These are phyloP conservation scores for Paramecium biaurelia DNA, from an alignment of 73 alveolate species.

Conservation along the genomic window DNA sequence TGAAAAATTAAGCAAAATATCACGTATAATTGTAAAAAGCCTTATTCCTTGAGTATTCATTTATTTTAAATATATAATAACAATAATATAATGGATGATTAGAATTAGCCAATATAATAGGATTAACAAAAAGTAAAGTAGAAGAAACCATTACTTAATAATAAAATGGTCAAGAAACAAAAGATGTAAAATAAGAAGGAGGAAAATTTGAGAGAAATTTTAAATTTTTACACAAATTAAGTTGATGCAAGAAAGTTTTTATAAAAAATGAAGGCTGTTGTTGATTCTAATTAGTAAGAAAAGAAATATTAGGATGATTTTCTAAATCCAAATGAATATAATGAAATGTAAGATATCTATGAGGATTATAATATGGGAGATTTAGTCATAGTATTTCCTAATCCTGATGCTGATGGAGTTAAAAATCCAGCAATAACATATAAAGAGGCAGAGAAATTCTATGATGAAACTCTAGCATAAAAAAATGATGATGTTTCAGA, in stretches of 20 bases:
- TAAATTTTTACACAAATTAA: neutral
- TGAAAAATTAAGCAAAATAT: neutral
- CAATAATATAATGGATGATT: neutral
- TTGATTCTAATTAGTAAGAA: neutral
- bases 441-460: conserved; percentile 17
- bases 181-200: conserved; percentile 7
- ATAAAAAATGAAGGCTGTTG: conserved; percentile 10
- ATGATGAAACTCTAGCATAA: neutral
- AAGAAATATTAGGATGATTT: conserved; percentile 30
- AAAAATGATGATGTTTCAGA: conserved; percentile 32
- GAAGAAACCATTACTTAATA: neutral
- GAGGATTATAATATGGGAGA: conserved; percentile 53
- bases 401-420: conserved; percentile 40
- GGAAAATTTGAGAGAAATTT: conserved; percentile 24
- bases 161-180: neutral
- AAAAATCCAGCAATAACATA: neutral
- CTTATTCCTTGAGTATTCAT: conserved; percentile 1
- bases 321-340: conserved; percentile 38
- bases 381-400: neutral
- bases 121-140: neutral
- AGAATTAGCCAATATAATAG: neutral
- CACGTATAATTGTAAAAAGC: neutral
- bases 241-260: conserved; percentile 20
- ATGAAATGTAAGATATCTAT: neutral
- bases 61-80: neutral